Conservation (phyloP, 192 early-diverging fungal species). For the Coemansia sp. region DNA sequence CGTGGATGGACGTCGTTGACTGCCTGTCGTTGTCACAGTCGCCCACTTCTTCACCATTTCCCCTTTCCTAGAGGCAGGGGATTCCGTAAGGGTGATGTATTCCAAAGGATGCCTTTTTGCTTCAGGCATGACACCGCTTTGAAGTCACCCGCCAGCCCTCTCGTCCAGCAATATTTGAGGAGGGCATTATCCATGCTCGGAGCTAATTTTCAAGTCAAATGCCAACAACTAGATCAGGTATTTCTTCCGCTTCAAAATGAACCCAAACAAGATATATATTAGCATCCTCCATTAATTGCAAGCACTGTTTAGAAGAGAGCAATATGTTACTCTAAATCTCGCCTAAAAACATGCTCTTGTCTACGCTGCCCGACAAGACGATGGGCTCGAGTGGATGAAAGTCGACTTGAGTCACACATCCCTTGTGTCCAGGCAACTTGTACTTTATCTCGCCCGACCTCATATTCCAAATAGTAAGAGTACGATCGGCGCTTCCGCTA, state of each 20-base stretch:
- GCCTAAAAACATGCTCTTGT: conserved; percentile 88
- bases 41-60: too few species aligned
- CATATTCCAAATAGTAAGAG: conserved; percentile 90
- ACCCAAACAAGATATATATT: background rate
- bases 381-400: conserved; percentile 91
- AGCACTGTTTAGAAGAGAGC: background rate
- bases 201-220: background rate
- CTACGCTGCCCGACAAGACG: conserved; percentile 82
- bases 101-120: too few species aligned
- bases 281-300: background rate
- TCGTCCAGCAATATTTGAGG: too few species aligned
- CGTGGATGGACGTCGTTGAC: too few species aligned
- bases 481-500: conserved; percentile 83
- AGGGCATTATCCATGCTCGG: too few species aligned
- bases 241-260: background rate
- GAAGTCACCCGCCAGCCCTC: too few species aligned
- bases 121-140: too few species aligned
- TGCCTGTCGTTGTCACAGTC: too few species aligned
- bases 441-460: conserved; percentile 79
- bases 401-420: conserved; percentile 90
- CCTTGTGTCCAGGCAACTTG: conserved; percentile 95
- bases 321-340: conserved; percentile 57
- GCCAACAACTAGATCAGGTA: background rate
- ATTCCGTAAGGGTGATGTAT: too few species aligned
- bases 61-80: too few species aligned